Evolutionary conservation across 768 basidiomycete species (phyloP).

Genomic region (Boletus pseudo-olivaceus): DNA sequence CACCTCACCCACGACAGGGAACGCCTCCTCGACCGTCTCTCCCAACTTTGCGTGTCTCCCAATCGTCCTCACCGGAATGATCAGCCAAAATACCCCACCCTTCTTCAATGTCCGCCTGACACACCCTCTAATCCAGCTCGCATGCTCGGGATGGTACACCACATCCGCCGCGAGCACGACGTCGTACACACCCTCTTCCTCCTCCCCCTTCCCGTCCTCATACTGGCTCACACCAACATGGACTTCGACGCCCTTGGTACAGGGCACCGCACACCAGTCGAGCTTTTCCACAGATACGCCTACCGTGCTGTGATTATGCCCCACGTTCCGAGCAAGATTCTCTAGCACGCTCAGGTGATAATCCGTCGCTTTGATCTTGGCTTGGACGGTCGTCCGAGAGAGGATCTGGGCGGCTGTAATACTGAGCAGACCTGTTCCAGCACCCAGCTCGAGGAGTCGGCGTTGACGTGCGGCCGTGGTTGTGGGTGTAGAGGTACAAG

Average conservation of each 20-base stretch:
- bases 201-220: neutral
- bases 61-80: constrained; percentile 64
- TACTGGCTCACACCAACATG: neutral
- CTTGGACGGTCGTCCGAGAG: constrained; percentile 5
- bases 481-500: neutral
- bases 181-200: constrained; percentile 43
- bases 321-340: constrained; percentile 62
- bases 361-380: constrained; percentile 64
- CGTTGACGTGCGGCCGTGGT: constrained; percentile 9
- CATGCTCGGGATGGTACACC: constrained; percentile 69
- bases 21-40: constrained; percentile 53
- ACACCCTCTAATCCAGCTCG: constrained; percentile 63
- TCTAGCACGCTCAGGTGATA: constrained; percentile 72
- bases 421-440: constrained; percentile 82
- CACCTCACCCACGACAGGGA: constrained; percentile 30
- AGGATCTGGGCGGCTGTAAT: constrained; percentile 57
- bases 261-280: constrained; percentile 59
- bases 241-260: constrained; percentile 14
- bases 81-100: constrained; percentile 65
- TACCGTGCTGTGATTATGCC: constrained; percentile 42
- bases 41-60: constrained; percentile 60
- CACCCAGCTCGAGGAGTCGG: constrained; percentile 75
- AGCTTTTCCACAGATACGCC: constrained; percentile 47
- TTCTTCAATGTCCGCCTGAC: constrained; percentile 47
- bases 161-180: constrained; percentile 78